Evolutionary conservation across 208 protist genomes (phyloP), one percentile per base, ranked within the genome.

Genomic region (Borovskyia barvae): DNA sequence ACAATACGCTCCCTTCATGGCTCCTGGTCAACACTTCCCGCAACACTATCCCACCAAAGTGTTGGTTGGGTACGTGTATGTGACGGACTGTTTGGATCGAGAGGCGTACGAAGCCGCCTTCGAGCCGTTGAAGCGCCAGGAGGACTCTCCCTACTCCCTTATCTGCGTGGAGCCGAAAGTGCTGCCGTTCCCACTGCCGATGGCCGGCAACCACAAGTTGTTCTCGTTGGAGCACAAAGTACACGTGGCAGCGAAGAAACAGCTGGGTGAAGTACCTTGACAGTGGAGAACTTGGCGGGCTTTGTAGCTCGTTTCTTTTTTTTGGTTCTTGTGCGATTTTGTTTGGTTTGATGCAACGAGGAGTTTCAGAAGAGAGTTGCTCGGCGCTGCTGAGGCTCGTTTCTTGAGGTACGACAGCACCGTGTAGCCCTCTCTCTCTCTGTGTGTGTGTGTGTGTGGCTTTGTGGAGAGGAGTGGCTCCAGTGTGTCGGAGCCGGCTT

Each of bases 131-230:
- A 59, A 91, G 57, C 77, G 86, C 32, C 90, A 97, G 60, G 77
- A 86, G 51, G 73, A 72, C 25, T 94, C 83, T 0, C 83, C 93
- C 7, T 95, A 80, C 64, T 84, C 78, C 0, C 96, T 97, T 42
- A 91, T 97, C 52, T 97, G 92, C 66, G 61, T 51, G 8, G 81
- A 88, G 62, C 71, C 86, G 5, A 89, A 80, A 40, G 54, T 63
- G 25, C 66, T 97, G 19, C 65, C 65, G 2, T 90, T 97, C 50
- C 92, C 87, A 17, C 75, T 97, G n/a, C 83, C 87, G 33, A 95
- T 95, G 88, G 57, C 60, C 3, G 92, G 92, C 22, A 72, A 88
- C 29, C 90, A 97, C 73, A 97, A 97, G 59, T 79, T 97, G 9
- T 97, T 92, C 60, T 74, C 57, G 7, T 60, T 97, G 20, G 84